Percentiles rank a stretch among this genome's conserved stretches.
Conservation (phyloP, 371 early-diverging fungal genomes). For the Lichtheimia hyalospora region DNA sequence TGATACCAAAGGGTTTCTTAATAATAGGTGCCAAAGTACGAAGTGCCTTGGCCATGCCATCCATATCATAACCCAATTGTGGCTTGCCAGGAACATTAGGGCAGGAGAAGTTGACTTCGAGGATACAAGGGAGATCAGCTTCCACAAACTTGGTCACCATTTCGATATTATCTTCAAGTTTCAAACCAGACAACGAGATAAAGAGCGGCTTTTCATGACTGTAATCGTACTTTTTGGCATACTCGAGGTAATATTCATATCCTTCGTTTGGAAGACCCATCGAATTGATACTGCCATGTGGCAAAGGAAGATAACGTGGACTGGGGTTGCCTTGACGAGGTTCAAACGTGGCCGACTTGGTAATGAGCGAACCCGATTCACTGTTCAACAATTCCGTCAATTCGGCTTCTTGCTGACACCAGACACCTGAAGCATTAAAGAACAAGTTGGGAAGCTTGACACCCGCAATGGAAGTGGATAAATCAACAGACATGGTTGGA, state of each 20-base stretch:
- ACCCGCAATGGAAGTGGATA: conserved; percentile 48
- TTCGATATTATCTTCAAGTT: conserved; percentile 43
- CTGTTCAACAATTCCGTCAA: conserved; percentile 39
- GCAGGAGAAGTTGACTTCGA: conserved; percentile 54
- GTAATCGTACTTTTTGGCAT: conserved; percentile 44
- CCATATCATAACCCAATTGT: conserved; percentile 49
- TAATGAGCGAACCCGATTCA: conserved; percentile 48
- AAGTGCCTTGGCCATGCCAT: conserved; percentile 47
- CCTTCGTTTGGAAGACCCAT: conserved; percentile 55
- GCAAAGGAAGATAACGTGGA: conserved; percentile 44
- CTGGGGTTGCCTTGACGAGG: conserved; percentile 46
- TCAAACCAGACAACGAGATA: conserved; percentile 47
- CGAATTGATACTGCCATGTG: conserved; percentile 48
- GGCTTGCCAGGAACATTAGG: conserved; percentile 56
- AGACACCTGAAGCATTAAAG: conserved; percentile 53
- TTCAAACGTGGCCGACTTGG: conserved; percentile 48
- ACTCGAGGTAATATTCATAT: conserved; percentile 45
- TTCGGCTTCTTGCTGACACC: conserved; percentile 43
- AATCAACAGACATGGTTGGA: conserved; percentile 35
- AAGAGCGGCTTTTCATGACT: conserved; percentile 44
- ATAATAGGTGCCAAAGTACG: conserved; percentile 43
- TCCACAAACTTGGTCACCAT: conserved; percentile 44
- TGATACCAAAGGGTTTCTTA: conserved; percentile 53
- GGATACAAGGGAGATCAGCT: conserved; percentile 38
- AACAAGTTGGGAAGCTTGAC: conserved; percentile 45